A percentile compares a stretch with the other conserved stretches of the same genome.
Evolutionary conservation across 2,329 filamentous ascomycete genomes (phyloP).

Genomic region (Trichoderma afroharzianum): DNA sequence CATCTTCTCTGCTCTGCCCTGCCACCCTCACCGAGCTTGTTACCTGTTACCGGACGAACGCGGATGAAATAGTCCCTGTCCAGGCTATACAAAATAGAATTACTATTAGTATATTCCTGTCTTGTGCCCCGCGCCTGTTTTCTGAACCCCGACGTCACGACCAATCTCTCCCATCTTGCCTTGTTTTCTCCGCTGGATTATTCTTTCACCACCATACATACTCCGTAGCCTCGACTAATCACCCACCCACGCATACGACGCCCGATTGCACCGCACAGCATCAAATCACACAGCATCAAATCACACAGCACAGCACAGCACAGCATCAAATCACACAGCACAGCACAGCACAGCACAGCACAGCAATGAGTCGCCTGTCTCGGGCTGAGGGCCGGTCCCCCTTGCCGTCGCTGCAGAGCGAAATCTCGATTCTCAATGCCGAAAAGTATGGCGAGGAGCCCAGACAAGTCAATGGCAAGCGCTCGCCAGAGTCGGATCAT

Average conservation of each 20-base stretch:
- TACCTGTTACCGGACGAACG: background rate
- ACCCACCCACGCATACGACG: background rate
- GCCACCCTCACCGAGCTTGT: background rate
- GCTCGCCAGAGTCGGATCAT: conserved; percentile 23
- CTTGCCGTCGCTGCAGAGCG: conserved; percentile 11
- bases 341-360: background rate
- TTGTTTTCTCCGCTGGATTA: background rate
- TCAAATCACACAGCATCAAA: too few relatives aligned
- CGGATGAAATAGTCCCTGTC: conserved; percentile 2
- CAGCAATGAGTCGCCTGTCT: conserved; percentile 13
- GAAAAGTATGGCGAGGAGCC: conserved; percentile 13
- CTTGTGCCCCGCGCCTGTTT: background rate
- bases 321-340: background rate
- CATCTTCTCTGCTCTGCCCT: background rate
- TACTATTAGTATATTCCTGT: background rate
- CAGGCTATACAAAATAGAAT: background rate
- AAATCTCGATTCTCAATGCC: conserved; percentile 16
- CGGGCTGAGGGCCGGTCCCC: conserved; percentile 1
- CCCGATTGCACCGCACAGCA: background rate
- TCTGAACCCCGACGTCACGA: background rate
- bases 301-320: background rate
- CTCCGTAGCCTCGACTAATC: background rate
- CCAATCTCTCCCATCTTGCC: background rate
- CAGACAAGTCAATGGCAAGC: conserved; percentile 21
- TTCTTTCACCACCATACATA: background rate